Evolutionary conservation across 2,329 filamentous ascomycete species (phyloP), one percentile per base, ranked within the genome.

Genomic region (Fusarium coffeatum): DNA sequence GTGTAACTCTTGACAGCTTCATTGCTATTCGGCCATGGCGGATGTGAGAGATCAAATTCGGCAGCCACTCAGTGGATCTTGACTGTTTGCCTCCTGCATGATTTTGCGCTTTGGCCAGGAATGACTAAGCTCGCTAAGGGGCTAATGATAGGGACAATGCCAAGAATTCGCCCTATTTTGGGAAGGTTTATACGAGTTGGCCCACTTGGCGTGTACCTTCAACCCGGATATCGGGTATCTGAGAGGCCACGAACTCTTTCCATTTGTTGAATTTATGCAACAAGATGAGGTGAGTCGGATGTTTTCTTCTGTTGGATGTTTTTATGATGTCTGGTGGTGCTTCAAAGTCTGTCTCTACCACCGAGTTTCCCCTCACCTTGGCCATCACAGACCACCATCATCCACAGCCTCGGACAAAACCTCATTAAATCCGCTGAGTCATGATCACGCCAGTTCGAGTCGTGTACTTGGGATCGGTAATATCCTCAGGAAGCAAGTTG

Each of bases 21-120:
- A 66, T 65, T 37, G 34, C 23, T 59, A 51, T 41, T 49, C 37
- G 28, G 42, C 43, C 61, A 64, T 64, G 59, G 43, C 30, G 43
- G 18, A 64, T 64, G 59, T 46, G 25, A 64, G 51, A 45, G 59
- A 64, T 64, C 61, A 64, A 58, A 64, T 64, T 64, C 30, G 45
- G 59, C 5, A 27, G 50, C 25, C 34, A 53, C 4, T 20, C 30
- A 15, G 59, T 64, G 59, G 61, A 58, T 48, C 61, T 48, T 30
- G 16, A 16, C 13, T n/a, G 32, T 34, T 55, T 37, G 23, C 10
- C 16, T 23, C 37, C 7, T 56, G 3, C 10, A 37, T 27, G 27
- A 28, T 47, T 47, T 63, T 55, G 30, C 4, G 13, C n/a, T n/a
- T 12, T 10, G 20, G 18, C 23, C 48, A 47, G 43, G 64, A 50